Evolutionary conservation across 352 stramenopile species (phyloP).

Genomic region (Pythium monospermum): DNA sequence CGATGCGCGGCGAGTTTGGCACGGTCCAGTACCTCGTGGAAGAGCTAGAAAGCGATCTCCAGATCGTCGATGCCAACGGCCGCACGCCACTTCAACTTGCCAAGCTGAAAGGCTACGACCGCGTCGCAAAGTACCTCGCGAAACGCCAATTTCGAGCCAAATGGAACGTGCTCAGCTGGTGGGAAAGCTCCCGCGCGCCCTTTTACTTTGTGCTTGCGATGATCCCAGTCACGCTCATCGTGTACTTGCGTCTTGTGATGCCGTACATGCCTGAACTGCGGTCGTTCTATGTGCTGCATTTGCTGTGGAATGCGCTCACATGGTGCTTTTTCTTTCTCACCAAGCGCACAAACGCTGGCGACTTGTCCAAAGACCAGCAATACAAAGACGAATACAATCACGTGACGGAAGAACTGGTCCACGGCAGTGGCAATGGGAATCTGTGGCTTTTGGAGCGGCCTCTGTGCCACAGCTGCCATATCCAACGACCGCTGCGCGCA

Average conservation of each 20-base stretch:
- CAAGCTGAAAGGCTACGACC: slow-evolving; percentile 44
- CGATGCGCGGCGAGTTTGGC: slow-evolving; percentile 62
- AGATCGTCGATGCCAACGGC: slow-evolving; percentile 40
- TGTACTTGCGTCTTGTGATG: slow-evolving; percentile 54
- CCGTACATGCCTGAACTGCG: slow-evolving; percentile 48
- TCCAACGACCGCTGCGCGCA: slow-evolving; percentile 65
- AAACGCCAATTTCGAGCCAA: slow-evolving; percentile 27
- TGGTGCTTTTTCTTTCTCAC: slow-evolving; percentile 68
- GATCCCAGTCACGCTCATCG: slow-evolving; percentile 26
- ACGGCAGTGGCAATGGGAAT: neutral
- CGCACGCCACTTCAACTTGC: slow-evolving; percentile 62
- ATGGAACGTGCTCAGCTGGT: slow-evolving; percentile 70
- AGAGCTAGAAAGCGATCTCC: slow-evolving; percentile 62
- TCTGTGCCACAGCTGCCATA: slow-evolving; percentile 81
- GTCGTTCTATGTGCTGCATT: slow-evolving; percentile 55
- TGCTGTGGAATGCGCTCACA: slow-evolving; percentile 50
- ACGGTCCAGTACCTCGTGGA: slow-evolving; percentile 80
- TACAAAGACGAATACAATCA: slow-evolving; percentile 47
- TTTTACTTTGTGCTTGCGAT: slow-evolving; percentile 72
- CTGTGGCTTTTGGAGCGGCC: slow-evolving; percentile 43
- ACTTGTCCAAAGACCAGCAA: slow-evolving; percentile 30
- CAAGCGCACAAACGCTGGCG: slow-evolving; percentile 49
- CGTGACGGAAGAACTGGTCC: slow-evolving; percentile 48
- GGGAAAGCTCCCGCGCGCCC: slow-evolving; percentile 48
- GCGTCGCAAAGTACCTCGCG: slow-evolving; percentile 51